phyloP scores from a whole-genome alignment of 495 filamentous ascomycete genomes.

The Aspergillus sclerotioniger region DNA sequence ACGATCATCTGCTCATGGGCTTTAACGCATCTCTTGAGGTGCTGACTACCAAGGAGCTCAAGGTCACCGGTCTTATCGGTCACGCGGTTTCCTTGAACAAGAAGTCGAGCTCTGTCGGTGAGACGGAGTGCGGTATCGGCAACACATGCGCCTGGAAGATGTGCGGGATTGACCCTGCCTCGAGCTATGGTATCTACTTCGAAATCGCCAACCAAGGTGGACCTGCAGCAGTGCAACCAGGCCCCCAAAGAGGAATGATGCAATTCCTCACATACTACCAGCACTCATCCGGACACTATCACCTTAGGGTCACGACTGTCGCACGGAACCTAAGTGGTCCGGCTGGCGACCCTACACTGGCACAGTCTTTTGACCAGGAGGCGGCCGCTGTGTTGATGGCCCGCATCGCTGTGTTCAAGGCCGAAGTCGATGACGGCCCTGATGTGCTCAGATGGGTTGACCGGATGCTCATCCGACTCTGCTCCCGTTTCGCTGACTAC shows the following conservation, averaged over 20 bases:
- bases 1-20: conserved; percentile 95
- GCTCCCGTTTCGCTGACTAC: conserved; percentile 97
- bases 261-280: conserved; percentile 99
- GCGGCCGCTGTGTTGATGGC: conserved; percentile 98
- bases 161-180: conserved; percentile 92
- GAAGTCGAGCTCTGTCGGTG: conserved; percentile 94
- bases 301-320: conserved; percentile 92
- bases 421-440: conserved; percentile 98
- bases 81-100: conserved; percentile 97
- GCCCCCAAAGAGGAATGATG: conserved; percentile 90
- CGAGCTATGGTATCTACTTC: conserved; percentile 96
- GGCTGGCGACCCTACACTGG: conserved; percentile 93
- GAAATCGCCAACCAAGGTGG: conserved; percentile 95
- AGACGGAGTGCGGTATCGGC: conserved; percentile 97
- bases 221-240: conserved; percentile 79
- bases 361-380: conserved; percentile 98
- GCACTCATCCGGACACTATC: conserved; percentile 92
- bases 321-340: conserved; percentile 90
- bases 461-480: conserved; percentile 95
- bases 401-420: conserved; percentile 97
- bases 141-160: conserved; percentile 99
- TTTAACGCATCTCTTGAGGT: conserved; percentile 98
- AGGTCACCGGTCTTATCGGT: conserved; percentile 97
- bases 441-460: conserved; percentile 99
- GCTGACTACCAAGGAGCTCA: conserved; percentile 95